Conservation (phyloP, 768 basidiomycete genomes). For the Pleurotus cornucopiae region DNA sequence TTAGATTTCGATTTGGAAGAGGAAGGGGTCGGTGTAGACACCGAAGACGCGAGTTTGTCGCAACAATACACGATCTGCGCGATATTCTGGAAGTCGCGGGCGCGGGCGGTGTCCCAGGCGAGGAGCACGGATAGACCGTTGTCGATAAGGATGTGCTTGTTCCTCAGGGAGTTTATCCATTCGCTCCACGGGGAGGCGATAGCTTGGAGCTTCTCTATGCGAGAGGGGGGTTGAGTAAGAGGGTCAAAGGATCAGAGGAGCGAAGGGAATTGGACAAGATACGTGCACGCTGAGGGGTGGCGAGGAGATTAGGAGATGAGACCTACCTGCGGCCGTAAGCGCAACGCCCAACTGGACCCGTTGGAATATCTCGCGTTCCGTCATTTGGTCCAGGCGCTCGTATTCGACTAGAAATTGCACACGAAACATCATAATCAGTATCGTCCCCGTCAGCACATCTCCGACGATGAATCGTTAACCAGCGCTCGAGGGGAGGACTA, state of each 20-base stretch:
- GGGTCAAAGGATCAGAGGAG: no score
- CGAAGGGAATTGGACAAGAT: no score
- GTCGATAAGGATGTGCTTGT: conserved; percentile 49
- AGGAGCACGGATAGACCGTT: conserved; percentile 59
- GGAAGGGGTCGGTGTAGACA: no score
- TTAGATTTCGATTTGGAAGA: no score
- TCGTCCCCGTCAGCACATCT: no score
- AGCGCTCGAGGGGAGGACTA: conserved; percentile 15
- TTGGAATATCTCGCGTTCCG: conserved; percentile 79
- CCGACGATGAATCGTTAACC: no score
- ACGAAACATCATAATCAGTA: no score
- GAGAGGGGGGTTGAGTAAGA: not conserved
- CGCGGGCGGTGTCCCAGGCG: conserved; percentile 62
- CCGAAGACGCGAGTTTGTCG: conserved; percentile 39
- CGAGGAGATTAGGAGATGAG: not conserved
- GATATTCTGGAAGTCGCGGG: conserved; percentile 73
- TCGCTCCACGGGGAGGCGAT: conserved; percentile 66
- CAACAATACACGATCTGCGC: conserved; percentile 70
- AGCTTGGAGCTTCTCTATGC: conserved; percentile 76
- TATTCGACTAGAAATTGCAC: conserved; percentile 57
- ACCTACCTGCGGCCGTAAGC: conserved; percentile 65
- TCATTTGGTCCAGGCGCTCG: conserved; percentile 40
- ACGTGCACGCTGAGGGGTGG: not conserved
- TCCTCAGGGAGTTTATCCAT: conserved; percentile 60
- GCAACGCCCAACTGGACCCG: conserved; percentile 79